Evolutionary conservation across 257 asterid genomes (phyloP).

Genomic region (Solanum stenotomum): DNA sequence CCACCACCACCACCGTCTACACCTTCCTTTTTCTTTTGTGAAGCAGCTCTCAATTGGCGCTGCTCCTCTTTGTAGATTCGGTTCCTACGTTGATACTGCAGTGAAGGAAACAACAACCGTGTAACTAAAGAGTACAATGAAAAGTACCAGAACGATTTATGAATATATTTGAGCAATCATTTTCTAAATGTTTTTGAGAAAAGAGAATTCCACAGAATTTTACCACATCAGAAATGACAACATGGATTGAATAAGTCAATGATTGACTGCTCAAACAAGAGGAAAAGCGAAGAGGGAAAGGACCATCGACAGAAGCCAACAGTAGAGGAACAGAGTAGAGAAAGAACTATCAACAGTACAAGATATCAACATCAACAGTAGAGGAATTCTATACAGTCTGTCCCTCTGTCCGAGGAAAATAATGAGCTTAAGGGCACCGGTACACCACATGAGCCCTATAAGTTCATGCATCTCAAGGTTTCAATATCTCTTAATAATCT

Average conservation of each 20-base stretch:
- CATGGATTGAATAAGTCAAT: not conserved
- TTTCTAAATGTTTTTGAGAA: not conserved
- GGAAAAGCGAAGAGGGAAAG: not conserved
- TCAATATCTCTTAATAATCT: not conserved
- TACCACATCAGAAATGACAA: not conserved
- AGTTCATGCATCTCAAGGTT: not conserved
- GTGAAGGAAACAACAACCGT: not conserved
- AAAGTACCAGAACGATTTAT: not conserved
- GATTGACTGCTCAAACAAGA: not conserved
- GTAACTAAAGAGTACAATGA: not conserved
- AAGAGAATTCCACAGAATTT: not conserved
- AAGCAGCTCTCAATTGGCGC: conserved; percentile 82
- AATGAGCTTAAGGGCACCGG: not conserved
- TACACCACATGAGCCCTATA: not conserved
- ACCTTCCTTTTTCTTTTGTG: conserved; percentile 57
- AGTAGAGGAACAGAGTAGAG: not conserved
- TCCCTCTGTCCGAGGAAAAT: not conserved
- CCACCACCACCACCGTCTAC: conserved; percentile 32
- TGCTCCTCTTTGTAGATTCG: conserved; percentile 97
- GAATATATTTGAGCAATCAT: not conserved
- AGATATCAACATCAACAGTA: not conserved
- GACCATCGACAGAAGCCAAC: not conserved
- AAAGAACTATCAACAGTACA: not conserved
- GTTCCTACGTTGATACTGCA: conserved; percentile 89
- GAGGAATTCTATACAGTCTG: not conserved